These are phyloP conservation scores for Aciculosporium take DNA, from an alignment of 2,329 filamentous ascomycete genomes.

Conservation along the genomic window DNA sequence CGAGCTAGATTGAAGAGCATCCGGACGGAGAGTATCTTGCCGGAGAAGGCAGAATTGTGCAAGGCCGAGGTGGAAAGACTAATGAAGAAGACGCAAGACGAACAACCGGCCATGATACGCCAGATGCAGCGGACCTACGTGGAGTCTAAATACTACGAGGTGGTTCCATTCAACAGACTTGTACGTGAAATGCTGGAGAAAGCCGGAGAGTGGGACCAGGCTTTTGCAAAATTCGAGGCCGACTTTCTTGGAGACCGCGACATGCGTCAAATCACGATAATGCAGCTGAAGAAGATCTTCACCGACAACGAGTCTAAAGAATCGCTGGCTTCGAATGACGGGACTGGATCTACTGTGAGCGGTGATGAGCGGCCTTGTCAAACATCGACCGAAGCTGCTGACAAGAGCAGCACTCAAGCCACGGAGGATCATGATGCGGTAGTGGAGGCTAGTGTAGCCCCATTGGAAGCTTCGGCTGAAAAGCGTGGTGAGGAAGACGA, in stretches of 20 bases:
- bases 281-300: slow-evolving; percentile 91
- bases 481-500: slow-evolving; percentile 14
- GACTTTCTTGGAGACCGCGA: slow-evolving; percentile 96
- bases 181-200: slow-evolving; percentile 85
- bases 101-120: slow-evolving; percentile 58
- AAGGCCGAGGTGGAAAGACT: slow-evolving; percentile 67
- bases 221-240: slow-evolving; percentile 79
- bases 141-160: slow-evolving; percentile 88
- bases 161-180: slow-evolving; percentile 82
- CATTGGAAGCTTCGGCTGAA: slow-evolving; percentile 11
- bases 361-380: slow-evolving; percentile 33
- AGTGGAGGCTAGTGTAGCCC: slow-evolving; percentile 18
- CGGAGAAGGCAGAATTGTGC: slow-evolving; percentile 74
- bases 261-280: slow-evolving; percentile 76
- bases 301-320: slow-evolving; percentile 76
- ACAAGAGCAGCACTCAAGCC: slow-evolving; percentile 29
- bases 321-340: slow-evolving; percentile 56
- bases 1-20: slow-evolving; percentile 74
- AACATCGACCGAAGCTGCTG: slow-evolving; percentile 31
- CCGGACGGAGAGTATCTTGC: slow-evolving; percentile 77
- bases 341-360: slow-evolving; percentile 41
- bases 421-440: slow-evolving; percentile 24
- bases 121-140: slow-evolving; percentile 85
- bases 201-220: slow-evolving; percentile 82
- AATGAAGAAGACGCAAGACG: slow-evolving; percentile 66